Base-by-base conservation (phyloP, 176 grass and related monocot genomes). In the Eragrostis curvula region DNA sequence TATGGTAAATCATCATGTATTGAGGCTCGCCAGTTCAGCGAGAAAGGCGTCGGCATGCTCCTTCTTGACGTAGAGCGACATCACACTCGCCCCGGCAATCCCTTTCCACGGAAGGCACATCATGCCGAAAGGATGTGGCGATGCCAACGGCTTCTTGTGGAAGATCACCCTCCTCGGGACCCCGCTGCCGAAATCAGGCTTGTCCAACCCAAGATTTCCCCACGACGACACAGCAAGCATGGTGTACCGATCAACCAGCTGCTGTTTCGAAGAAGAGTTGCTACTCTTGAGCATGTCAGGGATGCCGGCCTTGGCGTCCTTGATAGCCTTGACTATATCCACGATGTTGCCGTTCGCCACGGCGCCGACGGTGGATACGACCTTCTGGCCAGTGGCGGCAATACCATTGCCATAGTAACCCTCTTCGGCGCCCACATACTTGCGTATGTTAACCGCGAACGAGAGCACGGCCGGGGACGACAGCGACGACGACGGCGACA, bases 401-500 rank as follows among this genome's bases (percentile, higher is more conserved):
- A 7, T 4, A 30, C 56, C 25, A 3, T 77, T 77, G 7, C 74
- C 55, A 0, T 77, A 77, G 74, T 77, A 77, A 14, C 73, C 73
- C 15, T 24, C 21, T 0, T 16, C 23, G 53, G 27, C 21, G 1
- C 55, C 55, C 3, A 76, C 1, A 5, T 44, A 36, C 13, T 17
- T 11, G 4, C 73, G 73, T 5, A 18, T 9, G 27, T 77, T 28
- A 5, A 6, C 40, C 1, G 2, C 6, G 17, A 46, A 60, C 3
- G 11, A 17, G 9, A 77, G 39, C 8, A 27, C 7, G 2, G 45
- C 24, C 12, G 73, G 36, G 10, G 36, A 15, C 12, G 23, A 39
- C 1, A 32, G 12, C n/a, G n/a, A 24, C 14, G 56, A 10, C 9
- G n/a, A 11, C 14, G 55, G 41, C 7, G 21, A 4, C 6, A 9